Percentiles rank a stretch among this genome's conserved stretches.
phyloP scores from a whole-genome alignment of 1,284 basidiomycete species.

The Porogramme epimiltina region DNA sequence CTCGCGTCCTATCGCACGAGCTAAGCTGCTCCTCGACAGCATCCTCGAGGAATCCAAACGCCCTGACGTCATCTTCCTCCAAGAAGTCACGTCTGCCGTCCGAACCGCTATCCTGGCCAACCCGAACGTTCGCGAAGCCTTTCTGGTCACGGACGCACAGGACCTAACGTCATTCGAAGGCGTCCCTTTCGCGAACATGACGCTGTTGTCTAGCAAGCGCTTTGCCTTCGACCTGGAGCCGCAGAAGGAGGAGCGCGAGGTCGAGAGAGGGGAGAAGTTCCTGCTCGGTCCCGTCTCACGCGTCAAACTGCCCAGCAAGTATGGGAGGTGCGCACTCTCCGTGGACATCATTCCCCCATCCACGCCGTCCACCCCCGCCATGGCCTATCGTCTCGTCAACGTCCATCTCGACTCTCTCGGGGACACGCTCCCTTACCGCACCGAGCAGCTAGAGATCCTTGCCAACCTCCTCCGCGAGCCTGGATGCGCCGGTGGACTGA shows the following conservation, averaged over 20 bases:
- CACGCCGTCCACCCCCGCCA: constrained; percentile 18
- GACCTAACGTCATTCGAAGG: not conserved
- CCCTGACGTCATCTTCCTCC: not conserved
- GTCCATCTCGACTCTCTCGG: constrained; percentile 42
- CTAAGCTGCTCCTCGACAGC: not conserved
- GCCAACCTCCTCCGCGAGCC: constrained; percentile 39
- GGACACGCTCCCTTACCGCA: constrained; percentile 30
- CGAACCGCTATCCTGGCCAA: not conserved
- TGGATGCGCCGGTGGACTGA: constrained; percentile 39
- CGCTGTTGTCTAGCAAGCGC: not conserved
- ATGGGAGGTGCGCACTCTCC: constrained; percentile 33
- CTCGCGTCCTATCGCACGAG: not conserved
- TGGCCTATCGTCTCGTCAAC: constrained; percentile 28
- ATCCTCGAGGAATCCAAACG: not conserved
- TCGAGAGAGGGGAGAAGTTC: constrained; percentile 26
- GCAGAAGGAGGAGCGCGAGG: constrained; percentile 1
- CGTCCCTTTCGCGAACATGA: not conserved
- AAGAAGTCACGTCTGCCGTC: not conserved
- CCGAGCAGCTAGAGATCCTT: constrained; percentile 37
- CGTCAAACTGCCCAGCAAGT: constrained; percentile 39
- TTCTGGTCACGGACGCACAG: constrained; percentile 1
- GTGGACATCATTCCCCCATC: constrained; percentile 37
- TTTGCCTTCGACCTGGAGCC: not conserved
- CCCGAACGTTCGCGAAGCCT: not conserved
- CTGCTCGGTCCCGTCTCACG: constrained; percentile 34